Base-by-base conservation (phyloP, 768 basidiomycete genomes). In the Suillus fuscotomentosus region DNA sequence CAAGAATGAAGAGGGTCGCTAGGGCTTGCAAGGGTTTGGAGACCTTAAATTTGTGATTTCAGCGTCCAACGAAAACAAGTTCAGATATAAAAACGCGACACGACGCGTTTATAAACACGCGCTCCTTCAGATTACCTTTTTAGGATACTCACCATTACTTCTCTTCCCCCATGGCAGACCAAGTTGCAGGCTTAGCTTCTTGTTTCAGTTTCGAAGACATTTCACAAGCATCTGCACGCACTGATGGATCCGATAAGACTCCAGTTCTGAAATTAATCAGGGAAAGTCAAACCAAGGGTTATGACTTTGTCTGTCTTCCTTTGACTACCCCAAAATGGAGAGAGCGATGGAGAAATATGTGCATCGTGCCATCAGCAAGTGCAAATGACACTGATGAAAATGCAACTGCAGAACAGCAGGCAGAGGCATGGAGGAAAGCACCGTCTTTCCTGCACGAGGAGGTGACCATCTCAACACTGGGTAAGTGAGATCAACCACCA, bases 281-380 rank as follows among this genome's bases (percentile, higher is more conserved):
- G 14, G 83, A 86, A 34, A 82, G 87, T 20, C 84, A 80, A 56
- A 67, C 79, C 13, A 89, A 87, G 63, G 91, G 91, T 20, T 98
- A 95, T 72, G 88, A 92, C 61, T 73, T 82, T 1, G 81, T 94
- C 48, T 91, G 88, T 71, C 74, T 96, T 20, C 95, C 95, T n/a
- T 81, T 98, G n/a, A 95, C 96, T 27, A 97, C 91, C 62, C 82
- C 83, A 20, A 85, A 84, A 54, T 99, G 97, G 97, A 87, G 86
- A 70, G 82, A 86, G 67, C 81, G 97, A 62, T 99, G 97, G 97
- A 83, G 84, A 68, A 80, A 87, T 61, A 94, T 99, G 86, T 99
- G 97, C 77, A 79, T 94, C 66, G 76, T 91, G 63, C 82, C 86
- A 2, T 76, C 81, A 15, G 78, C 79, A n/a, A 72, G 71, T 43